Base-by-base conservation (phyloP, 2,329 filamentous ascomycete species). In the Ceratocystis harringtonii region DNA sequence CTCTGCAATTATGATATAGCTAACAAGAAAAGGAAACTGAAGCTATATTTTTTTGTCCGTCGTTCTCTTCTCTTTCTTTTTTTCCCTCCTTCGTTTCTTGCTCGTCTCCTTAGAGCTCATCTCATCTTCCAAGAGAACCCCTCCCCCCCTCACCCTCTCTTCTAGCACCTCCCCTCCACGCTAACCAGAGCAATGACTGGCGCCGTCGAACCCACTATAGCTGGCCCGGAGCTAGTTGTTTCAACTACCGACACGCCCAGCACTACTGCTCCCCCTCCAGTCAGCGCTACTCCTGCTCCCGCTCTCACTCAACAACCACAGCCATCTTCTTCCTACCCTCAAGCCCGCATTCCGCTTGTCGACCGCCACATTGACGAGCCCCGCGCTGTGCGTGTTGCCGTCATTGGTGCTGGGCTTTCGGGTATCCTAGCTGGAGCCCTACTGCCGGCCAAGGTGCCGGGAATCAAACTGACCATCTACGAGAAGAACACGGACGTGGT, bases 401-500 rank as follows among this genome's bases (percentile, higher is more conserved):
- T 75, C 2, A 73, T 77, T 63, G 76, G 76, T 30, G 75, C 73
- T 61, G 76, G 74, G 1, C 68, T 75, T 25, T 70, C 72, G 2
- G 74, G 73, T 0, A 72, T 75, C 44, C 80, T 81, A 3, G 83
- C 87, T 1, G 87, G 86, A 0, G 78, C 84, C 6, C 73, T 90
- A 7, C 75, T 91, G 0, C 87, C 86, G 0, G 79, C 76, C 8
- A 90, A 90, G 69, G 82, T 90, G 0, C 87, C 87, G 0, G 80
- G 80, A 0, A 80, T 90, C 61, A 75, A 87, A 57, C 73, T 90
- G 67, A 82, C 79, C 0, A 84, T 89, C 45, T 83, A 83, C 64
- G 85, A 89, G 71, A 89, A 88, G 74, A 88, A 88, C 69, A 71
- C 76, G 0, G 84, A 87, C 62, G 79, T 88, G 71, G 84, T 87